Percentiles rank a stretch among this genome's conserved stretches.
These are phyloP conservation scores for Lentinula novae-zelandiae DNA, from an alignment of 1,284 basidiomycete genomes.

Conservation along the genomic window DNA sequence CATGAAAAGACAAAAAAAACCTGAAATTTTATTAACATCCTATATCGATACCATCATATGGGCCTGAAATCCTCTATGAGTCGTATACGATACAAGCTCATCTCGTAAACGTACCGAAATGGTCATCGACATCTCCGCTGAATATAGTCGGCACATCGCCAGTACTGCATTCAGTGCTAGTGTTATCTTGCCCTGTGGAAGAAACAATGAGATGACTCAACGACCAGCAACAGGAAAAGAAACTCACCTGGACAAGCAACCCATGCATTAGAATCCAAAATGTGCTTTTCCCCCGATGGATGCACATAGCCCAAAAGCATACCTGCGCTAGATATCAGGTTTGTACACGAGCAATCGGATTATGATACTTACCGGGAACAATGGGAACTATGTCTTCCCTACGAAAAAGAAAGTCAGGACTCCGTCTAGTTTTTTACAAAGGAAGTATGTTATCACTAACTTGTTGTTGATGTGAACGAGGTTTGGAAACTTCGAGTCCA, in stretches of 20 bases:
- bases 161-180: conserved; percentile 43
- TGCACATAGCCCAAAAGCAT: conserved; percentile 51
- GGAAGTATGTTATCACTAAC: conserved; percentile 20
- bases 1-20: too few species aligned
- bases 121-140: conserved; percentile 37
- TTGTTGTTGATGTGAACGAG: conserved; percentile 49
- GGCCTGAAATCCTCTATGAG: conserved; percentile 24
- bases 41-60: conserved; percentile 56
- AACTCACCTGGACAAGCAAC: background rate
- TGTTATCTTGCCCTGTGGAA: conserved; percentile 51
- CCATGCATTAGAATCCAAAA: conserved; percentile 24
- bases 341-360: background rate
- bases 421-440: background rate
- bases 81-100: conserved; percentile 18
- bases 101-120: conserved; percentile 33
- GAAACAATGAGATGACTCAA: background rate
- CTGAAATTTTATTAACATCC: conserved; percentile 17
- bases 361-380: conserved; percentile 31
- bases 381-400: conserved; percentile 43
- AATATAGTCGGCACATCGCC: conserved; percentile 54
- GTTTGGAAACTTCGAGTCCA: conserved; percentile 37
- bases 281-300: conserved; percentile 56
- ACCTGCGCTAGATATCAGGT: conserved; percentile 22
- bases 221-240: background rate
- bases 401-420: background rate